phyloP scores from a whole-genome alignment of 352 stramenopile species.

The Phytophthora pistaciae region DNA sequence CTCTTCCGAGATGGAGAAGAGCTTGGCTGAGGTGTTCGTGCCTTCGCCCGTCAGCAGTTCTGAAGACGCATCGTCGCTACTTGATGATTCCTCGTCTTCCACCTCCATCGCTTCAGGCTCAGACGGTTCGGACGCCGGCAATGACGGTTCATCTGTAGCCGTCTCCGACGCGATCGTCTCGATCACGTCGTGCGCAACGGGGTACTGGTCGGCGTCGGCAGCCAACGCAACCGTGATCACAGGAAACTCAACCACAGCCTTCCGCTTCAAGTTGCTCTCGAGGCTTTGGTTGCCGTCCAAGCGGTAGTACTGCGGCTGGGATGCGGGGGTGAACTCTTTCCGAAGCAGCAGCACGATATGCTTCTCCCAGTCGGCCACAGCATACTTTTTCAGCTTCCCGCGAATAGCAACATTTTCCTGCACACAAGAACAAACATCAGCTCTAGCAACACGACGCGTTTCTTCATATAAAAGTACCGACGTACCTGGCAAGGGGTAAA shows the following conservation, averaged over 20 bases:
- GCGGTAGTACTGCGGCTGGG: slow-evolving; percentile 76
- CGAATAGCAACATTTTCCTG: slow-evolving; percentile 79
- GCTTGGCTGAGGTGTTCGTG: slow-evolving; percentile 10
- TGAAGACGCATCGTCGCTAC: slow-evolving; percentile 10
- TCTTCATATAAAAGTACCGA: neutral
- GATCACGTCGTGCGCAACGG: slow-evolving; percentile 72
- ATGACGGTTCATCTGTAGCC: slow-evolving; percentile 10
- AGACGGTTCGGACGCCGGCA: slow-evolving; percentile 6
- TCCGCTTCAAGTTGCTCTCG: slow-evolving; percentile 80
- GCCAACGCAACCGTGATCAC: slow-evolving; percentile 67
- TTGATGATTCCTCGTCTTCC: slow-evolving; percentile 12
- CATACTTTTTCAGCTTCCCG: slow-evolving; percentile 79
- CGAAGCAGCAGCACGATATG: slow-evolving; percentile 71
- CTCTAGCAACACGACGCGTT: neutral
- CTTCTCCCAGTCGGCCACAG: slow-evolving; percentile 57
- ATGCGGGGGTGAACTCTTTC: slow-evolving; percentile 81
- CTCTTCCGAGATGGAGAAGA: slow-evolving; percentile 36
- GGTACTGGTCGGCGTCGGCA: slow-evolving; percentile 60
- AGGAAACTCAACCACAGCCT: slow-evolving; percentile 84
- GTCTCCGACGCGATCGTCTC: slow-evolving; percentile 49
- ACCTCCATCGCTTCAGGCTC: slow-evolving; percentile 24
- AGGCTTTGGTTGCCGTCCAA: slow-evolving; percentile 69
- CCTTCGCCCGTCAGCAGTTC: slow-evolving; percentile 20
- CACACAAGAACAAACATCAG: neutral
- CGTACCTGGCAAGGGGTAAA: slow-evolving; percentile 66